Conservation (phyloP, 2,329 filamentous ascomycete genomes). For the Microdochium paspali region DNA sequence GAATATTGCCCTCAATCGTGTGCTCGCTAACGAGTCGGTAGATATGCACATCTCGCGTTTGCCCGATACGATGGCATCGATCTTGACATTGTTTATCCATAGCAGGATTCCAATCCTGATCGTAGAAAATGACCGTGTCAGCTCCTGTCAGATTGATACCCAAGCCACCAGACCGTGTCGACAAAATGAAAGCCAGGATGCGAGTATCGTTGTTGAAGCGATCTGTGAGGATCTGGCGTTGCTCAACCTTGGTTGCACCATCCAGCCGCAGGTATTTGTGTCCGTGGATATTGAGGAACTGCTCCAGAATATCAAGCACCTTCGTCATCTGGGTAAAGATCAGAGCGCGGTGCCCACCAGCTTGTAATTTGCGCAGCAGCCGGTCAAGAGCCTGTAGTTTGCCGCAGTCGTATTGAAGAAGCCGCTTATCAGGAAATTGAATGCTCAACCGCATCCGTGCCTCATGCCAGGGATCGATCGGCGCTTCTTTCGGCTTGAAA, state of each 20-base stretch:
- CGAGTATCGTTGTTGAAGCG: conserved; percentile 92
- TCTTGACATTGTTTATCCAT: conserved; percentile 99
- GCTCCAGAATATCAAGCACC: conserved; percentile 92
- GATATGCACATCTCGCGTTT: conserved; percentile 95
- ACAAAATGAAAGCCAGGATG: conserved; percentile 92
- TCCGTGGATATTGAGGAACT: conserved; percentile 95
- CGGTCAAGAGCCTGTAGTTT: conserved; percentile 87
- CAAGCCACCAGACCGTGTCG: conserved; percentile 84
- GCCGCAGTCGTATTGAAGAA: conserved; percentile 96
- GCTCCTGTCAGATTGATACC: conserved; percentile 96
- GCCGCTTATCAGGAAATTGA: conserved; percentile 89
- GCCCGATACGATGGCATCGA: conserved; percentile 90
- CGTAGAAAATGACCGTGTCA: conserved; percentile 97
- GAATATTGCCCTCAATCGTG: conserved; percentile 95
- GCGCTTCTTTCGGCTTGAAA: conserved; percentile 45
- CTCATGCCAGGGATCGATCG: conserved; percentile 82
- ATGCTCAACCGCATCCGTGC: conserved; percentile 87
- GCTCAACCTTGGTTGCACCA: conserved; percentile 92
- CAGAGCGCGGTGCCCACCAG: conserved; percentile 82
- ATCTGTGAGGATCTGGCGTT: conserved; percentile 89
- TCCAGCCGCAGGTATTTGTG: conserved; percentile 95
- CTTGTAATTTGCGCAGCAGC: conserved; percentile 76
- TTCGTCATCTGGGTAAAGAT: conserved; percentile 99
- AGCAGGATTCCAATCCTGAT: conserved; percentile 97
- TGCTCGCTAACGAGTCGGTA: conserved; percentile 89